phyloP scores from a whole-genome alignment of 805 yeast genomes.

The Grigorovia humatica region DNA sequence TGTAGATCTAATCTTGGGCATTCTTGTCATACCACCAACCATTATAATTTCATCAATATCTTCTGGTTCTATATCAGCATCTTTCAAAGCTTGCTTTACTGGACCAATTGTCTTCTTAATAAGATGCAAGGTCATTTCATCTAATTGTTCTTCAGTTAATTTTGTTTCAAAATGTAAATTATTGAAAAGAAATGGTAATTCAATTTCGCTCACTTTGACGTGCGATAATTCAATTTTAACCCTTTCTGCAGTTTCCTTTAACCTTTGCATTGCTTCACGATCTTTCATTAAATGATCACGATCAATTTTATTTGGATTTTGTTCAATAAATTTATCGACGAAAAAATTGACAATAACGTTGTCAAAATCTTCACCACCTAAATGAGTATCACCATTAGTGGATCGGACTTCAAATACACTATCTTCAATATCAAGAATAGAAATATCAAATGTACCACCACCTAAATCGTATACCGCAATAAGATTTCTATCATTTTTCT shows the following conservation, averaged over 20 bases:
- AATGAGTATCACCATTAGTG: slow-evolving; percentile 75
- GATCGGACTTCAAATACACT: slow-evolving; percentile 77
- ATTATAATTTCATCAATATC: slow-evolving; percentile 67
- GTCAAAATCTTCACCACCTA: slow-evolving; percentile 84
- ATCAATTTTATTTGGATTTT: slow-evolving; percentile 34
- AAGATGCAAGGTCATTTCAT: slow-evolving; percentile 52
- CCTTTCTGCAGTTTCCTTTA: slow-evolving; percentile 70
- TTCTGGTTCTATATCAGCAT: slow-evolving; percentile 54
- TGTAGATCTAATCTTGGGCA: slow-evolving; percentile 65
- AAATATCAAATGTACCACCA: slow-evolving; percentile 80
- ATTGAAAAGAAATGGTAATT: slow-evolving; percentile 57
- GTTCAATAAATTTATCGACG: slow-evolving; percentile 44
- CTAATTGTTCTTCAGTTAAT: slow-evolving; percentile 59
- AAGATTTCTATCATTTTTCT: slow-evolving; percentile 26
- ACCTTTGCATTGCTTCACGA: slow-evolving; percentile 55
- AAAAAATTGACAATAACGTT: slow-evolving; percentile 50
- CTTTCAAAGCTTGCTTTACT: slow-evolving; percentile 62
- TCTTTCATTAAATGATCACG: slow-evolving; percentile 32
- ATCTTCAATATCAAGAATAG: slow-evolving; percentile 65
- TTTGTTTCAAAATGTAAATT: slow-evolving; percentile 50
- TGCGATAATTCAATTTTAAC: slow-evolving; percentile 69
- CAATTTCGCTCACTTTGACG: slow-evolving; percentile 48
- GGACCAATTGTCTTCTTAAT: slow-evolving; percentile 63
- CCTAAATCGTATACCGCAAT: slow-evolving; percentile 61
- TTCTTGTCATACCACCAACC: slow-evolving; percentile 86